Conservation (phyloP, 1,284 basidiomycete genomes). For the Ganoderma multipileum region DNA sequence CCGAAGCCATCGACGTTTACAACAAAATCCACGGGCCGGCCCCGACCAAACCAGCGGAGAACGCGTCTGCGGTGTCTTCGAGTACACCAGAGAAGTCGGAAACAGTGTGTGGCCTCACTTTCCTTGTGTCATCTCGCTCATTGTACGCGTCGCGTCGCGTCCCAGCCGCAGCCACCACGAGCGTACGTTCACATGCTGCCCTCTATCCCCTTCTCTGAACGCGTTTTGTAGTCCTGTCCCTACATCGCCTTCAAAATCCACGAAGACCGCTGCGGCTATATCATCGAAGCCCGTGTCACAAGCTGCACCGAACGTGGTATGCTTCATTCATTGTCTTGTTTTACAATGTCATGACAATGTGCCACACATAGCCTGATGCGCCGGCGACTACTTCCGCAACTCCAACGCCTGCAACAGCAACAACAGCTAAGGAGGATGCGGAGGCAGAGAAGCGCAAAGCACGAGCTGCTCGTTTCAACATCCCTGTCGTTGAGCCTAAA, state of each 20-base stretch:
- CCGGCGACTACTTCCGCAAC: slow-evolving; percentile 14
- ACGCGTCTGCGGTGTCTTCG: slow-evolving; percentile 19
- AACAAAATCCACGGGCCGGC: slow-evolving; percentile 38
- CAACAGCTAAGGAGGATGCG: slow-evolving; percentile 43
- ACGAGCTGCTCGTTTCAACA: slow-evolving; percentile 73
- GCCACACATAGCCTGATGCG: slow-evolving; percentile 9
- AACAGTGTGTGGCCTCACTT: slow-evolving; percentile 30
- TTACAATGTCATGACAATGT: not conserved
- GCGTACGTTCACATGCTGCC: slow-evolving; percentile 43
- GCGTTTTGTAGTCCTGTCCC: slow-evolving; percentile 5
- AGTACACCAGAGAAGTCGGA: slow-evolving; percentile 26
- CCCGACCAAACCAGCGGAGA: slow-evolving; percentile 7
- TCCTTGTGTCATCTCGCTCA: slow-evolving; percentile 8
- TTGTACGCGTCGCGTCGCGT: slow-evolving; percentile 24
- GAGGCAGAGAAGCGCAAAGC: slow-evolving; percentile 65
- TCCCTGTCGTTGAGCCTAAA: slow-evolving; percentile 60
- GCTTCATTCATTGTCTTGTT: not conserved
- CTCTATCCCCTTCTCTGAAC: not conserved
- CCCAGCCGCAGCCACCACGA: slow-evolving; percentile 53
- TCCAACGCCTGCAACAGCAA: slow-evolving; percentile 16
- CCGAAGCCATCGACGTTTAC: slow-evolving; percentile 58
- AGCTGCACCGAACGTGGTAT: slow-evolving; percentile 21
- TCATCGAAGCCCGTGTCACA: slow-evolving; percentile 22
- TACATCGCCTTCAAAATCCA: slow-evolving; percentile 14
- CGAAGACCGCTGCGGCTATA: slow-evolving; percentile 11